These are phyloP conservation scores for Plasmopara muralis DNA, from an alignment of 352 stramenopile genomes.

Conservation along the genomic window DNA sequence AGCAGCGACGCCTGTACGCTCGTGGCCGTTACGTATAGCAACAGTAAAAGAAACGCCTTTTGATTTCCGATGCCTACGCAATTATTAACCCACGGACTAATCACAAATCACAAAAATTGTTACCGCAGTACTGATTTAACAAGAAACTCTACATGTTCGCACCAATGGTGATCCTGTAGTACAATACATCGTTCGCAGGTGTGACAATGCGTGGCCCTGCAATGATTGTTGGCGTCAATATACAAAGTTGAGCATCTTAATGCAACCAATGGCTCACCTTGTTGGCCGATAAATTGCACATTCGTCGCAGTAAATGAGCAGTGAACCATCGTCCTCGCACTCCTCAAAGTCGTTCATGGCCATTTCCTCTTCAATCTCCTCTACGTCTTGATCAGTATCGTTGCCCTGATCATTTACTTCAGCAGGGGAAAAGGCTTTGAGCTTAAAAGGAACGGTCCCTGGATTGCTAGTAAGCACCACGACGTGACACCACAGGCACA, in stretches of 20 bases:
- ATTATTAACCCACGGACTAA: constrained; percentile 84
- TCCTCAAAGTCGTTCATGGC: constrained; percentile 56
- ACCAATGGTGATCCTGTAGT: constrained; percentile 84
- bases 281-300: constrained; percentile 71
- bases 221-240: background rate
- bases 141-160: background rate
- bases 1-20: constrained; percentile 51
- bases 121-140: constrained; percentile 1
- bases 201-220: constrained; percentile 68
- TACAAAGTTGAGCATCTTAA: background rate
- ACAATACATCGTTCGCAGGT: constrained; percentile 74
- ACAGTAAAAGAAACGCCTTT: constrained; percentile 73
- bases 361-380: constrained; percentile 61
- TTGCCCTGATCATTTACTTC: constrained; percentile 5
- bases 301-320: constrained; percentile 76
- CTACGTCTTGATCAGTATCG: constrained; percentile 20
- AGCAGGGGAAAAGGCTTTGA: constrained; percentile 14
- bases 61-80: constrained; percentile 79
- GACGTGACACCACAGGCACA: constrained; percentile 69
- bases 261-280: constrained; percentile 27
- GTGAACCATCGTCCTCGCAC: constrained; percentile 63
- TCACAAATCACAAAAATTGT: constrained; percentile 2
- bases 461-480: constrained; percentile 75
- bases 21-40: constrained; percentile 65
- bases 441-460: constrained; percentile 50